Base-by-base conservation (phyloP, 2,329 filamentous ascomycete genomes). In the Aspergillus japonicus region DNA sequence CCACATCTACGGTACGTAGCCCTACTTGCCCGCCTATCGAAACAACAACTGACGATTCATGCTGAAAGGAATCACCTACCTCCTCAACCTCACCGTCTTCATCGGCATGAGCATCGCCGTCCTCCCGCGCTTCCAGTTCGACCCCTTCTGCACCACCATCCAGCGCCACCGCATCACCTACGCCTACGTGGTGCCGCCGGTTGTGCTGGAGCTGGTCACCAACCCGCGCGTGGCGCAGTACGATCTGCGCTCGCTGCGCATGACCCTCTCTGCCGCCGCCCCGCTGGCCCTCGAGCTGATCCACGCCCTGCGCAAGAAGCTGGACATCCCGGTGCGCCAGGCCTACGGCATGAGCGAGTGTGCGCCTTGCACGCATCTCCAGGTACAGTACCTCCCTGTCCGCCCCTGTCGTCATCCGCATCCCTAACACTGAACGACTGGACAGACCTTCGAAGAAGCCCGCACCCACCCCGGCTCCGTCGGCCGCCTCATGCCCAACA, bases 401-500 rank as follows among this genome's bases (percentile, higher is more conserved):
- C 2, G 19, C n/a, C 16, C 16, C 4, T 7, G 4, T 42, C 5
- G 1, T 42, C 14, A 16, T 16, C 16, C 12, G 4, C 14, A n/a
- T 26, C 1, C 8, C 54, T 59, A 24, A 53, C 48, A 35, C 11
- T 7, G 5, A 24, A 1, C 14, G 21, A 6, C 11, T 33, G 5
- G 12, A 35, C 26, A 64, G 61, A 61, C 58, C n/a, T 63, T 56
- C 58, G 7, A 59, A 6, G 61, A 64, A 54, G 56, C 54, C 19
- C 47, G 21, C 42, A 47, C 49, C 6, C 57, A 59, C 14, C 57
- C 42, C 8, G 63, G 62, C 39, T 60, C 55, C 19, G 59, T 60
- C 23, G 63, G 63, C 16, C 62, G 57, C 2, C 62, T 62, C 5
- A 39, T 65, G 31, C 76, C 12, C 33, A 61, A 63, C 52, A 60